phyloP scores from a whole-genome alignment of 139 green algal species.

The Chlamydomonas applanata region DNA sequence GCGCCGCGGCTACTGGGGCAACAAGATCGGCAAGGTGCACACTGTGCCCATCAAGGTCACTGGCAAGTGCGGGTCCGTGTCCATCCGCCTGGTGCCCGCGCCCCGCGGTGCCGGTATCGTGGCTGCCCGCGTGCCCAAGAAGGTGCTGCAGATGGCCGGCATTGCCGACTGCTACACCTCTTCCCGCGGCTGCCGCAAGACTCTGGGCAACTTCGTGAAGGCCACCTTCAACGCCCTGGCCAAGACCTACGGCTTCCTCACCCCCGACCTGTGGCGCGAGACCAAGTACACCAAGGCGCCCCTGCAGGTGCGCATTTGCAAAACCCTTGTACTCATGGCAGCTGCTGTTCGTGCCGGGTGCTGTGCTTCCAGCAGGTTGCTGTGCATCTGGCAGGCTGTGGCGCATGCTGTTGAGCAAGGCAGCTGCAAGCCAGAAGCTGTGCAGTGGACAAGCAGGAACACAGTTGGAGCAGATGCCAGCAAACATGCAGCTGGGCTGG shows the following conservation, averaged over 20 bases:
- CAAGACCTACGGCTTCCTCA: conserved; percentile 95
- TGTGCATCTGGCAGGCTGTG: background rate
- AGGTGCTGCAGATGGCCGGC: conserved; percentile 98
- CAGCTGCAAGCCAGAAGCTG: background rate
- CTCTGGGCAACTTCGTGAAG: conserved; percentile 99
- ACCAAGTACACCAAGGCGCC: conserved; percentile 91
- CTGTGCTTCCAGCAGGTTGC: background rate
- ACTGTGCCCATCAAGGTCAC: conserved; percentile 87
- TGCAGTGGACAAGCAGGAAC: no score
- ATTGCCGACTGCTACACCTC: conserved; percentile 99
- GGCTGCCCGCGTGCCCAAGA: conserved; percentile 95
- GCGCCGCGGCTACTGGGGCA: conserved; percentile 97
- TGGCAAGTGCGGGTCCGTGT: conserved; percentile 96
- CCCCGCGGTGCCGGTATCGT: conserved; percentile 97
- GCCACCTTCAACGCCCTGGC: conserved; percentile 56
- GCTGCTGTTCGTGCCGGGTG: background rate
- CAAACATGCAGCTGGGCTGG: no score
- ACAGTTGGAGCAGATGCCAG: no score
- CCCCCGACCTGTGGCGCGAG: conserved; percentile 95
- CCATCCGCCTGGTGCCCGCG: conserved; percentile 95
- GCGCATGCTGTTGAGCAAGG: background rate
- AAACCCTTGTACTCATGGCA: background rate
- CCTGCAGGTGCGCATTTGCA: conserved; percentile 74
- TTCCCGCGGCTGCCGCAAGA: conserved; percentile 92
- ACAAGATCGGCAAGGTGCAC: conserved; percentile 93